Evolutionary conservation across 2,329 filamentous ascomycete genomes (phyloP), one percentile per base, ranked within the genome.

Genomic region (Talaromyces sp.): DNA sequence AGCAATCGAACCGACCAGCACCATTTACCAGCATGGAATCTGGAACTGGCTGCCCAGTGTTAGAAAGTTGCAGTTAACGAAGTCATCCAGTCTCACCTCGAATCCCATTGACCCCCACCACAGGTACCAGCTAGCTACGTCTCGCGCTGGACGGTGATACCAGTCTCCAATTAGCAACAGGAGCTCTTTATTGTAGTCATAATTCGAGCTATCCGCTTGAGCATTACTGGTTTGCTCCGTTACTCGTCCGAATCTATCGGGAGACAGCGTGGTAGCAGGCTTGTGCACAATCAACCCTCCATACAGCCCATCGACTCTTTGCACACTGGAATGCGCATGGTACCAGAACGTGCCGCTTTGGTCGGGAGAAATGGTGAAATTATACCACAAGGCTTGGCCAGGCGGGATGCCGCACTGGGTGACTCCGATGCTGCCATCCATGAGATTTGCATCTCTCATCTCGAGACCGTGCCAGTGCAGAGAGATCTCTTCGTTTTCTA

Each of bases 361-460:
- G 38, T 72, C 64, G 9, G 63, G 51, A 1, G 73, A 68, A 35
- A 76, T 73, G 8, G 71, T 76, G 67, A 81, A 68, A 31, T 75
- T 70, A 61, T 80, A 80, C 49, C 71, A 68, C 62, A 77, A 78
- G n/a, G 65, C 67, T 9, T 77, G 74, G 4, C 88, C 89, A 0
- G 88, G 82, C 0, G 80, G 78, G 61, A 91, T 87, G 1, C 81
- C 72, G 65, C 89, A 91, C 70, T 91, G 89, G 0, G 86, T 84
- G 26, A 89, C 85, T 58, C 81, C 81, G 1, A 77, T 73, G 0
- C 87, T 84, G n/a, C 69, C 68, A 58, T 71, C 68, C 69, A 70
- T 70, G 27, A 62, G 54, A 60, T 68, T 69, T 11, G 60, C 61
- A 46, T 55, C 67, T 61, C 67, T 60, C 66, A 79, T 74, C 63